These are phyloP conservation scores for Elongisporangium prolatum DNA, from an alignment of 352 stramenopile species.

Conservation along the genomic window DNA sequence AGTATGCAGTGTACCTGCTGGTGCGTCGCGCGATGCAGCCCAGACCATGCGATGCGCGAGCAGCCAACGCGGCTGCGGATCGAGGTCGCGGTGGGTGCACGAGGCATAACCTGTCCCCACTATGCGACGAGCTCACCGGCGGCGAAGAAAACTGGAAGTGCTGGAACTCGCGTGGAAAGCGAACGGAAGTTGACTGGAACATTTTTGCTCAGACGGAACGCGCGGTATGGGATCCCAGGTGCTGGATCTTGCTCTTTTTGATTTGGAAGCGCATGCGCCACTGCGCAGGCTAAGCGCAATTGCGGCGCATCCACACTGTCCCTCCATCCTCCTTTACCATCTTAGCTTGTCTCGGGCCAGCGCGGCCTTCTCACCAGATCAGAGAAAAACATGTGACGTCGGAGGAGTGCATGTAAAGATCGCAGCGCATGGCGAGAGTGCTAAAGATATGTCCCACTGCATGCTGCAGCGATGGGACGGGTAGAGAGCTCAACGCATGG, in stretches of 20 bases:
- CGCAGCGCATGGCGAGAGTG: background rate
- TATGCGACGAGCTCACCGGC: background rate
- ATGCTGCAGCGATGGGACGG: background rate
- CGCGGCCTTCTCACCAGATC: background rate
- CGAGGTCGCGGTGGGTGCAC: background rate
- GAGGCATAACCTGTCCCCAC: background rate
- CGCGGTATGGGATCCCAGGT: background rate
- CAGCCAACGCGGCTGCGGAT: background rate
- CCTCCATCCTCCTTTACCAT: background rate
- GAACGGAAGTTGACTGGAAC: background rate
- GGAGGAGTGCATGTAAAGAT: background rate
- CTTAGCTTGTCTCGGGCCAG: background rate
- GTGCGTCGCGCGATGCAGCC: background rate
- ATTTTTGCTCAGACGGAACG: background rate
- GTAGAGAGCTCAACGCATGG: background rate
- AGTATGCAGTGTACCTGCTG: background rate
- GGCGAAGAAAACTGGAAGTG: background rate
- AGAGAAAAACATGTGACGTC: background rate
- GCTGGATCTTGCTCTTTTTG: background rate
- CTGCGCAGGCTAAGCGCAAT: background rate
- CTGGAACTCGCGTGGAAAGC: background rate
- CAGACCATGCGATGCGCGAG: background rate
- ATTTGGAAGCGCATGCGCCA: background rate
- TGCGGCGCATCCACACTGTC: background rate
- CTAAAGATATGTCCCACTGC: background rate